Conservation (phyloP, 352 stramenopile genomes). For the Blastocystis sp. region DNA sequence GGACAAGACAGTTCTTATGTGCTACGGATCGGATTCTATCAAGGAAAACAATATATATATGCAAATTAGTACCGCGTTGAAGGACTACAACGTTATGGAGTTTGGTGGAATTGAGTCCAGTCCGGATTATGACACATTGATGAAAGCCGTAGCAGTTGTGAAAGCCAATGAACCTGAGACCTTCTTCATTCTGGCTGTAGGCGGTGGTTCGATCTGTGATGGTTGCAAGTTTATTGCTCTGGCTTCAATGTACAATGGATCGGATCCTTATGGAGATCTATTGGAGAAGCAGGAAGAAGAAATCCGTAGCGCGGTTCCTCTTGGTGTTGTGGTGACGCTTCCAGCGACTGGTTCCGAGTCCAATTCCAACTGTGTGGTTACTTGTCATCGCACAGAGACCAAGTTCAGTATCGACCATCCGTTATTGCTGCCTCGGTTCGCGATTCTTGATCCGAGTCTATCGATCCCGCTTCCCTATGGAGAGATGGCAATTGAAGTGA, state of each 20-base stretch:
- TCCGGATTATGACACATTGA: constrained; percentile 31
- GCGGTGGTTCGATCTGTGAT: constrained; percentile 10
- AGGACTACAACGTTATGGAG: constrained; percentile 26
- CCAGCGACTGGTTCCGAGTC: constrained; percentile 6
- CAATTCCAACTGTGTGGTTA: too few species aligned
- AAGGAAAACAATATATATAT: constrained; percentile 22
- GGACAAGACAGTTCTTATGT: neutral
- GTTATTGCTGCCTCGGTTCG: too few species aligned
- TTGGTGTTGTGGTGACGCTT: constrained; percentile 6
- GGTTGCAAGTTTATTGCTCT: constrained; percentile 19
- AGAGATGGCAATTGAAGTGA: too few species aligned
- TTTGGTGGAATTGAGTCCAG: constrained; percentile 42
- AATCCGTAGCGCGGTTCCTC: neutral
- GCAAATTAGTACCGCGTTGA: constrained; percentile 4
- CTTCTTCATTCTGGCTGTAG: neutral
- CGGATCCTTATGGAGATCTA: neutral
- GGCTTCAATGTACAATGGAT: neutral
- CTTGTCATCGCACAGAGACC: too few species aligned
- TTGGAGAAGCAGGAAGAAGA: neutral
- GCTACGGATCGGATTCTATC: constrained; percentile 8
- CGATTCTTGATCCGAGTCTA: too few species aligned
- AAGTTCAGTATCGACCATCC: too few species aligned
- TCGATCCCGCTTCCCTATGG: too few species aligned
- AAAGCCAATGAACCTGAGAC: neutral
- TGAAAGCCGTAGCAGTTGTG: constrained; percentile 12